Evolutionary conservation across 805 yeast species (phyloP), one percentile per base, ranked within the genome.

Genomic region (Myxozyma sirexii): DNA sequence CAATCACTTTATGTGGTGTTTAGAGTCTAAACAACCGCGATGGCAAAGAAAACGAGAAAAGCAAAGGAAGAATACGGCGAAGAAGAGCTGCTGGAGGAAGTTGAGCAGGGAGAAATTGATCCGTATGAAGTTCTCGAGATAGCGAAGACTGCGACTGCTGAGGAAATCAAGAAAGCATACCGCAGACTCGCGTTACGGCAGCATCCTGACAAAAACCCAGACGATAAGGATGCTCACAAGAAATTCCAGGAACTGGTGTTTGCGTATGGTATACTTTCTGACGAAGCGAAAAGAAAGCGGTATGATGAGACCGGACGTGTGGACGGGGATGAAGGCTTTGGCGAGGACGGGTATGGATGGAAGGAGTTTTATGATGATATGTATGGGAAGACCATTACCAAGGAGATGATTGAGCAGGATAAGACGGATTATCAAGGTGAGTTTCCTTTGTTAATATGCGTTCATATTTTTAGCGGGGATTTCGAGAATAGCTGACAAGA

Each of bases 271-370:
- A 79, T 90, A 0, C 75, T 90, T 26, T 77, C 83, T 27, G 94
- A 90, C 68, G 75, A 79, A 0, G 71, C 72, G 38, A 80, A 82
- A 63, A 76, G 90, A 29, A 76, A 76, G 45, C 72, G 81, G 21
- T 90, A 82, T 69, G 96, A 90, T 68, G 69, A 72, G n/a, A 86
- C 93, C 0, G 96, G 96, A 0, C 78, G 83, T 1, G 69, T 85
- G 31, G 84, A 80, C 1, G 70, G 68, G 42, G 67, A 41, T 10
- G 80, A 55, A 26, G 58, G 38, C 12, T 26, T 23, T 29, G 54
- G 54, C 19, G 63, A 29, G 10, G 74, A 67, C 8, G 72, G 71
- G 19, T 70, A 70, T 19, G 64, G 67, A 4, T 68, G 79, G 63
- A 69, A 69, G 37, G 80, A 76, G 44, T 69, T 72, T 60, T 76